Evolutionary conservation across 305 asterid species (phyloP), one percentile per base, ranked within the genome.

Genomic region (Plantago lanceolata): DNA sequence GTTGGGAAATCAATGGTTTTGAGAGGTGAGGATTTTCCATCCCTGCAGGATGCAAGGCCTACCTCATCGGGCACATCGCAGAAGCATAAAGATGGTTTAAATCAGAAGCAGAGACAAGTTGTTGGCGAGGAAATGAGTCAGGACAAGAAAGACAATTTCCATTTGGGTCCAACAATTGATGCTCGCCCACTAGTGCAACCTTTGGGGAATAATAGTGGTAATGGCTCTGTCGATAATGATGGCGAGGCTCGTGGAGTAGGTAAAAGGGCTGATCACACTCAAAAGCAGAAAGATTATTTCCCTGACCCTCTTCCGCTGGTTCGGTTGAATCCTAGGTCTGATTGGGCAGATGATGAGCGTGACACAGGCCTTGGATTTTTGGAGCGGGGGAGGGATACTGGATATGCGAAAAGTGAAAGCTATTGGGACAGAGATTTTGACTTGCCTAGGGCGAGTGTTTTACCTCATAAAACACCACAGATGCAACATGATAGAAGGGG

Each of bases 291-390:
- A 19, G 86, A 81, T 5, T 77, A 56, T 70, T 80, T 84, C 61
- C 76, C 81, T 14, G 89, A 89, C 56, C 96, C 96, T 3, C 65
- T 94, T 74, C 96, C 97, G 26, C 61, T 88, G 63, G 93, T 94
- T 61, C 84, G 78, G 61, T 52, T 90, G 79, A 94, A 76, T 77
- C 95, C 96, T 44, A 86, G 95, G 74, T 84, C 89, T 59, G 95
- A 94, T 82, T 94, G 99, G 99, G 97, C 96, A 55, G 97, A 94
- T 72, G 99, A 94, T 68, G 99, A 94, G 79, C 96, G 99, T 57
- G 99, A 94, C 60, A 94, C 99, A 31, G 84, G 97, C 44, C 92
- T 77, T 71, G 78, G 88, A 48, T 81, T 94, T 70, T 75, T 82
- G 63, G 95, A 84, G 58, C 82, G 82, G 59, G 81, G 81, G 44